Percentiles rank a stretch among this genome's conserved stretches.
phyloP scores from a whole-genome alignment of 495 filamentous ascomycete genomes.

The Penicillium nucicola region DNA sequence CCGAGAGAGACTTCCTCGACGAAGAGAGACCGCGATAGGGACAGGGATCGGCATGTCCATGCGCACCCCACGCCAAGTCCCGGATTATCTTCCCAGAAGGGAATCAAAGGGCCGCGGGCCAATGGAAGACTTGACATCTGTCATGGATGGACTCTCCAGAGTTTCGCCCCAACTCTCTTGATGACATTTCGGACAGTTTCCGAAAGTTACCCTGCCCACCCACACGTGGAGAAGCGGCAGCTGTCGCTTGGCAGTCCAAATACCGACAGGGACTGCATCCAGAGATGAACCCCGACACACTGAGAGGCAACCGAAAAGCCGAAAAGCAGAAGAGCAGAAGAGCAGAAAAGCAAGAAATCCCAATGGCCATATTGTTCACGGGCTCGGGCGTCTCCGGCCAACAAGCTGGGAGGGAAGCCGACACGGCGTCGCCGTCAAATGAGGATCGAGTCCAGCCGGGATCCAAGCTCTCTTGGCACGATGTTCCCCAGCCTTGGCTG shows the following conservation, averaged over 20 bases:
- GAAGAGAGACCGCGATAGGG: not conserved
- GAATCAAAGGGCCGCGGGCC: not conserved
- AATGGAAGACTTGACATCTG: slow-evolving; percentile 1
- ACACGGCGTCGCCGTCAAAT: slow-evolving; percentile 19
- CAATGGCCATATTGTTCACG: too few relatives aligned
- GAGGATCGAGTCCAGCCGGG: not conserved
- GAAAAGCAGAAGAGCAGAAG: too few relatives aligned
- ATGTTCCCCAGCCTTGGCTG: slow-evolving; percentile 10
- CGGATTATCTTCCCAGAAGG: not conserved
- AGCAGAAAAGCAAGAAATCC: too few relatives aligned
- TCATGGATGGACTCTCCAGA: not conserved
- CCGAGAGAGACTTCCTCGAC: too few relatives aligned
- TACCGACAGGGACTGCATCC: too few relatives aligned
- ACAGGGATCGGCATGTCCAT: not conserved
- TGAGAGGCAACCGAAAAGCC: too few relatives aligned
- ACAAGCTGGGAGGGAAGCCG: not conserved
- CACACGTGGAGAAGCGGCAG: too few relatives aligned
- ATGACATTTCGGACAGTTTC: too few relatives aligned
- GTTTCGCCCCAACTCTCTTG: not conserved
- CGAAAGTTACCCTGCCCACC: too few relatives aligned
- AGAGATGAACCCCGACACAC: too few relatives aligned
- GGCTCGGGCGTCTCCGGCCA: too few relatives aligned
- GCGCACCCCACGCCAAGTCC: slow-evolving; percentile 8
- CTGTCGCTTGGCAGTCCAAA: too few relatives aligned
- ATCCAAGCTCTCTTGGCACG: slow-evolving; percentile 28